phyloP scores from a whole-genome alignment of 2,329 filamentous ascomycete species.

The Epichloe aotearoae region DNA sequence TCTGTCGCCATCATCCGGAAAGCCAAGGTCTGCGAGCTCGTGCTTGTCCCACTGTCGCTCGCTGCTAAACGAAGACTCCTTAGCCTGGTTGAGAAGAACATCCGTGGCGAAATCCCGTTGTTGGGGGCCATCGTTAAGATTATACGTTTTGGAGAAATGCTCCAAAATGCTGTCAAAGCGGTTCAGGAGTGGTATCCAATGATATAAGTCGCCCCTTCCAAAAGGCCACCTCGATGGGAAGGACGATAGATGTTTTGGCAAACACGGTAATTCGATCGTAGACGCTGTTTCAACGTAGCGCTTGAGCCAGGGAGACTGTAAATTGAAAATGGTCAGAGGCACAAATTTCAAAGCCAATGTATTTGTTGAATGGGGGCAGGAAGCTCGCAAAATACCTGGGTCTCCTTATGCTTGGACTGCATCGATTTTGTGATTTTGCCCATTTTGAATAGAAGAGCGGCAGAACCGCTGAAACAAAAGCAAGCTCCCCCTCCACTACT shows the following conservation, averaged over 20 bases:
- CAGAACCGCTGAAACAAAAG: conserved; percentile 38
- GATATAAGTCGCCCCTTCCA: conserved; percentile 87
- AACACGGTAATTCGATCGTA: conserved; percentile 55
- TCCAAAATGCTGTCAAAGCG: conserved; percentile 85
- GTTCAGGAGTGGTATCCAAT: conserved; percentile 93
- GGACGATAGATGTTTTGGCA: conserved; percentile 61
- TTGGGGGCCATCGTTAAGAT: conserved; percentile 69
- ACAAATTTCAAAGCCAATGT: background rate
- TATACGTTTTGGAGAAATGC: conserved; percentile 67
- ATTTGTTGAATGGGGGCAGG: background rate
- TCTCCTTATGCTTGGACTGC: conserved; percentile 54
- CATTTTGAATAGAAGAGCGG: conserved; percentile 47
- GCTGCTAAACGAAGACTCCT: conserved; percentile 37
- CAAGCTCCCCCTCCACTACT: conserved; percentile 44
- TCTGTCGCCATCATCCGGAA: conserved; percentile 62
- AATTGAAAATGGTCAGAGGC: background rate
- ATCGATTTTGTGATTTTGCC: conserved; percentile 56
- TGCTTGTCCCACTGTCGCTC: conserved; percentile 30
- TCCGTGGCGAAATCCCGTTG: conserved; percentile 57
- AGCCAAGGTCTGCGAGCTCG: conserved; percentile 46
- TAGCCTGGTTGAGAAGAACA: conserved; percentile 46
- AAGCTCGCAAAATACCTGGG: conserved; percentile 35
- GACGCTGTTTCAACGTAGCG: conserved; percentile 64
- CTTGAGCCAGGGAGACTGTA: conserved; percentile 74
- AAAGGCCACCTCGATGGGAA: conserved; percentile 93